Conservation (phyloP, 176 grass and related monocot genomes). For the Carex parvula region DNA sequence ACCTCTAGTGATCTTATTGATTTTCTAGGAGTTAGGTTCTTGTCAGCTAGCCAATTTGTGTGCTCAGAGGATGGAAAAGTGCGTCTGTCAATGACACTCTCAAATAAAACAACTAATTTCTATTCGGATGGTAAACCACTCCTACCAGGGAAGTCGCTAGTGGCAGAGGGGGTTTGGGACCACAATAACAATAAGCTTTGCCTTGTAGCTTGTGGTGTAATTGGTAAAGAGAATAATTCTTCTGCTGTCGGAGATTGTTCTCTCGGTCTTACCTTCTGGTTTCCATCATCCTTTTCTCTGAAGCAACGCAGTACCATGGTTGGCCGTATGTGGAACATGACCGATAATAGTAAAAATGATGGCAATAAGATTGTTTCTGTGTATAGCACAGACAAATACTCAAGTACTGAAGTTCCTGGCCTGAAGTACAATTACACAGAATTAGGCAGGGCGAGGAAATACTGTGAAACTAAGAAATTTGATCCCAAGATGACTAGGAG, state of each 20-base stretch:
- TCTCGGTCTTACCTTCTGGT: constrained; percentile 77
- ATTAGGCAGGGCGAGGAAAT: constrained; percentile 43
- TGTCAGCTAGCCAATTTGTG: constrained; percentile 45
- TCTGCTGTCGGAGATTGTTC: constrained; percentile 48
- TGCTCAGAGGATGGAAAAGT: constrained; percentile 44
- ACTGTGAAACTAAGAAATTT: constrained; percentile 33
- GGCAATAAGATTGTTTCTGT: neutral
- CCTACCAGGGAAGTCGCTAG: constrained; percentile 41
- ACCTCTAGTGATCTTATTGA: constrained; percentile 25
- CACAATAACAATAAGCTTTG: constrained; percentile 38
- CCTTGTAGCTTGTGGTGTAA: constrained; percentile 52
- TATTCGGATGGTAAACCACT: constrained; percentile 23
- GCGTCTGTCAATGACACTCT: constrained; percentile 56
- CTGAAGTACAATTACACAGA: constrained; percentile 71
- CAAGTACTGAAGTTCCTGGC: constrained; percentile 22
- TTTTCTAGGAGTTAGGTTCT: constrained; percentile 35
- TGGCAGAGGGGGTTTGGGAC: constrained; percentile 78
- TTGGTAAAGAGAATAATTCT: constrained; percentile 12
- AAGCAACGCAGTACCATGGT: constrained; percentile 42
- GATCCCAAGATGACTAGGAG: constrained; percentile 42
- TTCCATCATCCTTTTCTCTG: constrained; percentile 51
- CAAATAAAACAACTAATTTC: constrained; percentile 26
- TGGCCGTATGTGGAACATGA: constrained; percentile 43
- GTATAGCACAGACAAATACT: neutral
- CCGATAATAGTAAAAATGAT: constrained; percentile 16